These are phyloP conservation scores for Cerioporus squamosus DNA, from an alignment of 1,284 basidiomycete genomes.

Conservation along the genomic window DNA sequence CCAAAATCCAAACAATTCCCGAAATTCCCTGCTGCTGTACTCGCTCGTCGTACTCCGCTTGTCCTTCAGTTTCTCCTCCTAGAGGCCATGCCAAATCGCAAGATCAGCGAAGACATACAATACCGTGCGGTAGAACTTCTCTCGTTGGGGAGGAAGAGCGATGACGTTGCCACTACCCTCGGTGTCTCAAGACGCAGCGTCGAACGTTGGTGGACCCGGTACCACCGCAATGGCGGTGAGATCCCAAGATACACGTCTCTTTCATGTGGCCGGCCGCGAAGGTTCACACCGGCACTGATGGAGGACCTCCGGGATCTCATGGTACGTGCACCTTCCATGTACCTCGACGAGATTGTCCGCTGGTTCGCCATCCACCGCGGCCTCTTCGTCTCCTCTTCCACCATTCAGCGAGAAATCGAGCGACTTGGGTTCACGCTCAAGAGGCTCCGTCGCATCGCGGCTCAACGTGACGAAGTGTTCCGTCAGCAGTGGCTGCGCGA, in stretches of 20 bases:
- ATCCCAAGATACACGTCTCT: neutral
- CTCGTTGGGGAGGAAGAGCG: neutral
- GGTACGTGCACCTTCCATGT: neutral
- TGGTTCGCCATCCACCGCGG: constrained; percentile 8
- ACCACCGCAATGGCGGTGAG: neutral
- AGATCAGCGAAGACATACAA: constrained; percentile 5
- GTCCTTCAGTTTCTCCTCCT: neutral
- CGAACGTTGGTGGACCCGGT: neutral
- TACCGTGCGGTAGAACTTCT: neutral
- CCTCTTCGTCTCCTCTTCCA: neutral
- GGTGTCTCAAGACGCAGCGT: neutral
- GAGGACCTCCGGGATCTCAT: neutral
- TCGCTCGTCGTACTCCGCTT: neutral
- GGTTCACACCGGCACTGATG: neutral
- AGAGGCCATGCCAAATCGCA: neutral
- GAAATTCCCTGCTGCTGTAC: too few relatives aligned
- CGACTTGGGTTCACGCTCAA: constrained; percentile 3
- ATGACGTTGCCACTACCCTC: neutral
- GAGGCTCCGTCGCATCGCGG: constrained; percentile 8
- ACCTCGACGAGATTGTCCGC: constrained; percentile 10
- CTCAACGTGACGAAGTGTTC: constrained; percentile 17
- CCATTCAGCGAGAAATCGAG: constrained; percentile 2
- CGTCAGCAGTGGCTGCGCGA: constrained; percentile 28
- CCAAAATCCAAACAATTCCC: too few relatives aligned
- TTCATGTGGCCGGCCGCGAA: neutral